Base-by-base conservation (phyloP, 345 rosid species). In the Gossypium turneri region DNA sequence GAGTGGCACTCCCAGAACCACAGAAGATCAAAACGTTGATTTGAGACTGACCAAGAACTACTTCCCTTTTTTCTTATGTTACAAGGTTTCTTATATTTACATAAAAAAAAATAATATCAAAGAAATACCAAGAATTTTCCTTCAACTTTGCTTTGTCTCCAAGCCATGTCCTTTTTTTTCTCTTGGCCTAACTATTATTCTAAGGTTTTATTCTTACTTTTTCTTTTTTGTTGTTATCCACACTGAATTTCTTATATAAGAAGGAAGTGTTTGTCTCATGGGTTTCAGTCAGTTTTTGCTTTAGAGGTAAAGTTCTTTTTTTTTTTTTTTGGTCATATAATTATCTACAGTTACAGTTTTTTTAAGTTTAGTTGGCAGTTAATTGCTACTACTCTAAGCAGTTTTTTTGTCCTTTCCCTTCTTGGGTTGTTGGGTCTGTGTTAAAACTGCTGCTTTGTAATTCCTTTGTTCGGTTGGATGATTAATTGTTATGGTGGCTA, bases 91-190 rank as follows among this genome's bases (percentile, higher is more conserved):
- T 38, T 75, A 16, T 5, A 10, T 6, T 16, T 56, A 53, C 20
- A 6, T n/a, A 1, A 58, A 34, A 12, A 16, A 53, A 20, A 7
- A n/a, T 55, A 53, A 5, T n/a, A 55, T n/a, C 22, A 44, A 22
- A 58, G 1, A n/a, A 22, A 15, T 48, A 58, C 74, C 5, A 19
- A 67, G 77, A 73, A 74, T 68, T 73, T 77, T 75, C 64, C 29
- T 73, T 74, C 51, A 13, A 59, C 81, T 79, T 80, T 86, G 89
- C 94, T 90, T 86, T 82, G 78, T 85, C 67, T 77, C 79, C 85
- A 88, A 86, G 92, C 92, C 84, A 85, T 75, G 82, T 77, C 24
- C 24, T 80, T 77, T 77, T 51, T 60, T 64, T 83, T 45, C 6
- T 7, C 25, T 56, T 56, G 44, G 29, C 11, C 67, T 57, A 38